Evolutionary conservation across 257 asterid genomes (phyloP), one percentile per base, ranked within the genome.

Genomic region (Fraxinus excelsior): DNA sequence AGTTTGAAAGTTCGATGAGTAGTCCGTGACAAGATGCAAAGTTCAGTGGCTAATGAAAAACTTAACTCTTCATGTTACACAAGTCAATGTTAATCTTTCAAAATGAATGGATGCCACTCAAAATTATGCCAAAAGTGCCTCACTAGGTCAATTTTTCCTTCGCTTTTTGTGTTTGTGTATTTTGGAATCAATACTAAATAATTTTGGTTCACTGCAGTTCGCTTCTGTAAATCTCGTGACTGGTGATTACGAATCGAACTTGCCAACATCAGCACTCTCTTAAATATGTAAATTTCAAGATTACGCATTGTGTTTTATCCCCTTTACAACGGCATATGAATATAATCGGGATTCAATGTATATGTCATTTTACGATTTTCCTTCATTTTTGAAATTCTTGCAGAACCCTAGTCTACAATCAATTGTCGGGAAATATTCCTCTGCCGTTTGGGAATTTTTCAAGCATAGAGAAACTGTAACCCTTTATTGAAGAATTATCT

Each of bases 381-480:
- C 3, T 49, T 66, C 26, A 12, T 14, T 66, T 65, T 0, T 0
- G 72, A 74, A 14, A 70, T 68, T 13, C 74, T 74, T 40, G 46
- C 67, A 82, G 86, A 87, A 87, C 84, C 6, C 38, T 92, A 71
- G 96, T 90, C 73, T 74, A 8, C 87, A 92, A 92, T 88, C 91
- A 85, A 81, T 77, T 92, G 79, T 74, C 88, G 37, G 97, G 96
- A 62, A 7, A 83, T 74, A 87, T 92, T 74, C 97, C 97, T 86
- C 91, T 86, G 5, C 90, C 86, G 84, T 46, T 90, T 29, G 97
- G 96, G 31, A 74, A 86, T 72, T 85, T 88, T 78, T 77, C 92
- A 68, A 77, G 44, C 66, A 46, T 89, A 25, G 77, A 80, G 71
- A 88, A 76, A 85, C 3, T 92, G 97, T 92, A 76, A 82, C 60